Evolutionary conservation across 225 moss, liverwort and hornwort species (phyloP), one percentile per base, ranked within the genome.

Genomic region (Anthoceros angustus): DNA sequence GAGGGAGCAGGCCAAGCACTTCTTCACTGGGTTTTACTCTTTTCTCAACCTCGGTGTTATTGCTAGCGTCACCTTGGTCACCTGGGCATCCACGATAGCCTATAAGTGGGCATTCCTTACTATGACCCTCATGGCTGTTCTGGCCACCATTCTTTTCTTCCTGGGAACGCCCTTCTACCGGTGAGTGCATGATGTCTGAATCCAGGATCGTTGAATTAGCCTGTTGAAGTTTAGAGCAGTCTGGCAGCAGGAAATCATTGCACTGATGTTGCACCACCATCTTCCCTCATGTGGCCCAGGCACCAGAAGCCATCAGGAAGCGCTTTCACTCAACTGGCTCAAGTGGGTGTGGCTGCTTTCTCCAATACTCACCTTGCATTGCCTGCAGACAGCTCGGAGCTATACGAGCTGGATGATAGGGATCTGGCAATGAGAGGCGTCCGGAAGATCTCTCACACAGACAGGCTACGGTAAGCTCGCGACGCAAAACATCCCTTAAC

Each of bases 121-220:
- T 15, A 70, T 72, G 24, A 43, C 72, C 21, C 8, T 9, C 18
- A 38, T 75, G 7, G 71, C 66, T 63, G 12, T 78, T 63, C 23
- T 63, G 10, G 72, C 63, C 16, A 5, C 72, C 60, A 5, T 66
- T 5, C 42, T 50, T 9, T 78, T 78, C 61, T 78, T 72, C 60
- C 8, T 75, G 38, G 78, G 74, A 49, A 69, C 78, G n/a, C 74
- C 63, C 7, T 60, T 66, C 62, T 78, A 18, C 71, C 70, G 77
- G 77, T 77, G 45, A 24, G 15, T 25, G 8, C 46, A 24, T 15
- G 26, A 12, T 12, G 14, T 7, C 55, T 26, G 16, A 23, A 12
- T 18, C 25, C 32, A 32, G 32, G 32, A 4, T 67, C 46, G 12
- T 5, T 0, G 1, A 12, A 12, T 48, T 5, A 12, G 18, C 18